Evolutionary conservation across 2,329 filamentous ascomycete genomes (phyloP).

Genomic region (Colletotrichum lindemuthianum): DNA sequence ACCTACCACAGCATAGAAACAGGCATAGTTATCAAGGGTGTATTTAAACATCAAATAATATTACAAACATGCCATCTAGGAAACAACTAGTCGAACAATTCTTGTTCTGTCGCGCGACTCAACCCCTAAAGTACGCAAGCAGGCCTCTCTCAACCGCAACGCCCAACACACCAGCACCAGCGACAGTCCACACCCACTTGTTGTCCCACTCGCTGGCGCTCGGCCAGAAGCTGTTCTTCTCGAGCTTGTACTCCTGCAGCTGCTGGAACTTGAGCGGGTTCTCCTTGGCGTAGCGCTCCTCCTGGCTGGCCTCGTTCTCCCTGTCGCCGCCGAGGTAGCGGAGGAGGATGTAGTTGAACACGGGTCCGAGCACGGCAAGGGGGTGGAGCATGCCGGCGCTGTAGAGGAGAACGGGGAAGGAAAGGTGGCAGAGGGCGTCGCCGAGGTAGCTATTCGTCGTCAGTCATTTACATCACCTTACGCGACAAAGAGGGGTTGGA

Average conservation of each 20-base stretch:
- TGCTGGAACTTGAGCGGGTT: constrained; percentile 63
- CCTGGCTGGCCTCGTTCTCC: constrained; percentile 62
- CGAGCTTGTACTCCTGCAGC: constrained; percentile 59
- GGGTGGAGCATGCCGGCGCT: constrained; percentile 64
- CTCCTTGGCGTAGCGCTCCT: constrained; percentile 60
- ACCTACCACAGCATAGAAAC: no score
- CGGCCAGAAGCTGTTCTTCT: constrained; percentile 72
- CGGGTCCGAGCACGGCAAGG: constrained; percentile 62
- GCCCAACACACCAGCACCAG: constrained; percentile 59
- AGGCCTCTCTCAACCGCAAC: constrained; percentile 53
- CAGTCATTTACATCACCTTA: neutral
- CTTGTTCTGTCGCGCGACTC: no score
- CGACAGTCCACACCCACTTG: constrained; percentile 65
- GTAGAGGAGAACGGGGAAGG: constrained; percentile 67
- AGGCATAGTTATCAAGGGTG: neutral
- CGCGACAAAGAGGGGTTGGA: no score
- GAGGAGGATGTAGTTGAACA: constrained; percentile 68
- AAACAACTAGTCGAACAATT: neutral
- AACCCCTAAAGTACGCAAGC: constrained; percentile 17
- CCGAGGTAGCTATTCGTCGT: constrained; percentile 64
- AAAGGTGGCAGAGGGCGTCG: constrained; percentile 66
- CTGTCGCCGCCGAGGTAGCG: constrained; percentile 66
- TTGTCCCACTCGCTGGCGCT: constrained; percentile 58
- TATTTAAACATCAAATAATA: neutral
- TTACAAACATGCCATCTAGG: neutral